These are phyloP conservation scores for Colletotrichum theobromicola DNA, from an alignment of 2,329 filamentous ascomycete genomes.

Conservation along the genomic window DNA sequence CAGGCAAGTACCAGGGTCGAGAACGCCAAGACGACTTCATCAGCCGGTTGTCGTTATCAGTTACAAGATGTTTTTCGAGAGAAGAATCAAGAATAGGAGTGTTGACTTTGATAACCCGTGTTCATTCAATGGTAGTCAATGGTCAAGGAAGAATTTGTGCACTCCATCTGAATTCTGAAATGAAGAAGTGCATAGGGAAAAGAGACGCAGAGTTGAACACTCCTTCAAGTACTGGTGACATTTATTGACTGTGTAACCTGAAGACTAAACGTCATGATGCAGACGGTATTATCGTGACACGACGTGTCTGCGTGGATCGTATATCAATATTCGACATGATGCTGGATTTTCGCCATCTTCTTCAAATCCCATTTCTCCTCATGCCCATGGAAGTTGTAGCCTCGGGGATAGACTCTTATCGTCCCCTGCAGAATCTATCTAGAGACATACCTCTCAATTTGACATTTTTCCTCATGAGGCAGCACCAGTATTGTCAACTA, in stretches of 20 bases:
- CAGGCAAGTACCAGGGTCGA: not conserved
- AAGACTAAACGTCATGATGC: not conserved
- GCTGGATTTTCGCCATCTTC: not conserved
- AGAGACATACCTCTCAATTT: not conserved
- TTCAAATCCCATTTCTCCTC: not conserved
- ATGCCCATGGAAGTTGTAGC: not conserved
- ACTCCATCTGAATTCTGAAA: no score
- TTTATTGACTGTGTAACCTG: no score
- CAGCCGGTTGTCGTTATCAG: not conserved
- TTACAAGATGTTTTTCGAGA: rapidly evolving
- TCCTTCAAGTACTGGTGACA: no score
- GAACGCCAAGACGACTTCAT: not conserved
- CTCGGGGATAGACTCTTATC: not conserved
- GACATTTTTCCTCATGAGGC: not conserved
- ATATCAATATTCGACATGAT: not conserved
- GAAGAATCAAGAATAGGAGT: not conserved
- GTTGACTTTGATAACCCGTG: not conserved
- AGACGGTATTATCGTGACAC: not conserved
- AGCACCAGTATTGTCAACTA: not conserved
- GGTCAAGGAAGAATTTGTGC: not conserved
- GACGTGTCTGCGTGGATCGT: not conserved
- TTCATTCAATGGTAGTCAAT: not conserved
- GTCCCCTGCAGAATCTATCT: not conserved
- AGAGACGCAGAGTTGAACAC: not conserved
- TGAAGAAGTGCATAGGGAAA: not conserved